Evolutionary conservation across 2,329 filamentous ascomycete genomes (phyloP).

Genomic region (Neurospora sp.): DNA sequence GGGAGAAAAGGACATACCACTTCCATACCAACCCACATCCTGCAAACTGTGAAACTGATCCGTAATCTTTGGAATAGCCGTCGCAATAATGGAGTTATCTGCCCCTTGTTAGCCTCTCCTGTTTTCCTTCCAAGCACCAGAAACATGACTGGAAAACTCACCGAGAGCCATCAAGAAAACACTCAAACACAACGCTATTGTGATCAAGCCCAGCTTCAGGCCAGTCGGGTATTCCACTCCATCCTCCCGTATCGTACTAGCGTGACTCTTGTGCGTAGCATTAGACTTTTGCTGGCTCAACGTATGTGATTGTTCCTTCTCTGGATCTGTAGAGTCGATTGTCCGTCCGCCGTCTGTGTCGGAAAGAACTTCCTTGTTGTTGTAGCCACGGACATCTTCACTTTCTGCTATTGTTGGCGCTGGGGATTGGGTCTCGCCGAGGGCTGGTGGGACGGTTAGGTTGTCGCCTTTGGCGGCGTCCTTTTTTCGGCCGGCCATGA

Average conservation of each 20-base stretch:
- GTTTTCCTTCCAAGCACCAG: neutral
- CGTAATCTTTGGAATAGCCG: slow-evolving; percentile 29
- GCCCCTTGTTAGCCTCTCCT: neutral
- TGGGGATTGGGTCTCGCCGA: neutral
- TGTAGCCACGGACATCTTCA: neutral
- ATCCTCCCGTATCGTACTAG: slow-evolving; percentile 25
- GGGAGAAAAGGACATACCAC: slow-evolving; percentile 7
- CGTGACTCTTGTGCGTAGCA: neutral
- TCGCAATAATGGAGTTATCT: slow-evolving; percentile 28
- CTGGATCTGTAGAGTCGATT: neutral
- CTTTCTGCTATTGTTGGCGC: neutral
- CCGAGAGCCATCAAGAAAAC: slow-evolving; percentile 36
- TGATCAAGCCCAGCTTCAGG: slow-evolving; percentile 27
- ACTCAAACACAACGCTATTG: slow-evolving; percentile 32
- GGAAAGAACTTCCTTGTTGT: neutral
- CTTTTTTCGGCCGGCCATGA: neutral
- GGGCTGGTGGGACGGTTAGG: neutral
- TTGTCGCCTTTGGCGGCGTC: neutral
- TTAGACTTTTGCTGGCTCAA: neutral
- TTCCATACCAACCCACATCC: slow-evolving; percentile 37
- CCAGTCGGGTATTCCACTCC: slow-evolving; percentile 28
- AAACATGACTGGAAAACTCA: slow-evolving; percentile 5
- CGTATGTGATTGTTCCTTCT: neutral
- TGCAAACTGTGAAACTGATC: slow-evolving; percentile 28
- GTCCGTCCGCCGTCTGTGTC: neutral